Base-by-base conservation (phyloP, 306 rosid species). In the Vigna unguiculata region DNA sequence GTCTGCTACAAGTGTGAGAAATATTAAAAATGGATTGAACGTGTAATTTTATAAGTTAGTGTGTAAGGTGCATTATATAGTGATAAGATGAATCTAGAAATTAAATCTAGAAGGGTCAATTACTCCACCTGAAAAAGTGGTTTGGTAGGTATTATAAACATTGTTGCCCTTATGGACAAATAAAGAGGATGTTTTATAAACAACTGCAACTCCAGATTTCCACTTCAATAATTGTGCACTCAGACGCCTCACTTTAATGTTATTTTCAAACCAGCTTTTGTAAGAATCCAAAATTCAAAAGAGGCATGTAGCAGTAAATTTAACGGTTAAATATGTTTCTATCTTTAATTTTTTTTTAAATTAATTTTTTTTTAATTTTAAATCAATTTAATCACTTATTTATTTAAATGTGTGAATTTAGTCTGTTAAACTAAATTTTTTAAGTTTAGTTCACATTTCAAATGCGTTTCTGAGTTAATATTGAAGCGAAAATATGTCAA, bases 221-320 rank as follows among this genome's bases (percentile, higher is more conserved):
- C n/a, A 60, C 65, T 74, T 74, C 81, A 74, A 83, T 79, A 7
- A 78, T 83, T 61, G 81, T 16, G 74, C 79, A 77, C 49, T 53
- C 1, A 24, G 57, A 38, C 38, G 25, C 30, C 36, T 55, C 22
- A 69, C 20, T 74, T 34, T 17, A 62, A 36, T 62, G 14, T 34
- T 61, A 61, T n/a, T 32, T 30, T n/a, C 32, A 61, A 15, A 25
- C 20, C 40, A 58, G 10, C 20, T 25, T 25, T 12, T 25, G 1
- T 58, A 5, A 58, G 19, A 58, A 58, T 36, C 16, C 62, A 17
- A 51, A 17, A 6, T 51, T 17, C 19, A 51, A 10, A 51, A 51
- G 55, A 6, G 7, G 1, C 7, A 30, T 30, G 36, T 5, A 30
- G 5, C 0, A 5, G 7, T 30, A 30, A 57, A 10, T 55, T 22